Evolutionary conservation across 768 basidiomycete species (phyloP).

Genomic region (Lactarius trivialis): DNA sequence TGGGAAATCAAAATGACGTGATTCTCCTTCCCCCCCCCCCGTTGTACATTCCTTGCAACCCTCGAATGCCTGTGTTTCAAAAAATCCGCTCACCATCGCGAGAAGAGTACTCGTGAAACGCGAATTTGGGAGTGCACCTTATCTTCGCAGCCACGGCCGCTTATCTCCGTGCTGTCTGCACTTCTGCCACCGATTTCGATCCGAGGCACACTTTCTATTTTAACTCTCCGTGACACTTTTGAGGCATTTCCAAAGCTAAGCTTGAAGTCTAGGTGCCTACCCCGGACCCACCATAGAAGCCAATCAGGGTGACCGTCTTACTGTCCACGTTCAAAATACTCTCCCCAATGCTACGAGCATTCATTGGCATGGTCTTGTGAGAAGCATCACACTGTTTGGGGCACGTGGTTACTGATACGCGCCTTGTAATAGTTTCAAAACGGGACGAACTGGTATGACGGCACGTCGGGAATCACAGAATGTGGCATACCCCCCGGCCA

Average conservation of each 20-base stretch:
- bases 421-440: conserved; percentile 35
- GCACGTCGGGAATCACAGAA: conserved; percentile 41
- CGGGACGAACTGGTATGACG: conserved; percentile 44
- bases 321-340: conserved; percentile 33
- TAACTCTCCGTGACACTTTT: background rate
- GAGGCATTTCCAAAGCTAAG: background rate
- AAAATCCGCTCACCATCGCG: background rate
- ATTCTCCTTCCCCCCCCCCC: background rate
- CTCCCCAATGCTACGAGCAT: conserved; percentile 32
- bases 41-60: background rate
- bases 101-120: background rate
- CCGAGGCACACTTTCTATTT: background rate
- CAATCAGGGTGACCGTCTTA: conserved; percentile 33
- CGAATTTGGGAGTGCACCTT: background rate
- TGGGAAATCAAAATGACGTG: background rate
- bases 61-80: background rate
- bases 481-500: conserved; percentile 49
- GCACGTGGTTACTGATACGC: background rate
- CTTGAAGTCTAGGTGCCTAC: conserved; percentile 25
- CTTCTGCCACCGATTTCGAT: background rate
- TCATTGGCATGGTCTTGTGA: conserved; percentile 33
- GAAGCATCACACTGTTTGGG: background rate
- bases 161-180: background rate
- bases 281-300: conserved; percentile 37
- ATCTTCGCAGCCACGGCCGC: background rate